Percentiles rank a stretch among this genome's conserved stretches.
Evolutionary conservation across 2,329 filamentous ascomycete species (phyloP).

Genomic region (Juglanconis sp.): DNA sequence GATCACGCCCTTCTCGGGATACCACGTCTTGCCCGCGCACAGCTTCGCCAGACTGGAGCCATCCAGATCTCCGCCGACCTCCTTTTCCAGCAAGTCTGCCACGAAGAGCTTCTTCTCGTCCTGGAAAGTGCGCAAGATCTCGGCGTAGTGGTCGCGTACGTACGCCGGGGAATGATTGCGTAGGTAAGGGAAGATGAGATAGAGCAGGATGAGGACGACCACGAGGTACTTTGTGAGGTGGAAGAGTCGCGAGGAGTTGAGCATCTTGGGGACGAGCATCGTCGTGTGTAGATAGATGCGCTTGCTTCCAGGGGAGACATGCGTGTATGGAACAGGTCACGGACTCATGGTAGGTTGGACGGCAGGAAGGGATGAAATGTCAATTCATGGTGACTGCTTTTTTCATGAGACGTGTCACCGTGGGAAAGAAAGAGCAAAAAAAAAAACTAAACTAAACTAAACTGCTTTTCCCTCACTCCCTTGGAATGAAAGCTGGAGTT

Average conservation of each 20-base stretch:
- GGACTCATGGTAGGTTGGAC: not conserved
- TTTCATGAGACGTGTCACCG: not conserved
- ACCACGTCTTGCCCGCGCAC: constrained; percentile 38
- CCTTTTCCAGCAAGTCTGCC: constrained; percentile 29
- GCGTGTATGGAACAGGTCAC: not conserved
- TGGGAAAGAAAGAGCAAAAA: not conserved
- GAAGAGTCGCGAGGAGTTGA: constrained; percentile 25
- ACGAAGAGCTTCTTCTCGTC: constrained; percentile 32
- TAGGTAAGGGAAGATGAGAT: constrained; percentile 26
- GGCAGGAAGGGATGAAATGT: not conserved
- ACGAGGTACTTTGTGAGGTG: constrained; percentile 25
- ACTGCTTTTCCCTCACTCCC: not conserved
- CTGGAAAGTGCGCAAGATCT: constrained; percentile 28
- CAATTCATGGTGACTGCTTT: not conserved
- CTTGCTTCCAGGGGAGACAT: not conserved
- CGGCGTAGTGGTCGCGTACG: constrained; percentile 20
- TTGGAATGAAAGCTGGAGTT: not conserved
- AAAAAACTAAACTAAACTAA: not conserved
- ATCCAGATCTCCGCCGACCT: constrained; percentile 31
- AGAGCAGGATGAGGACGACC: constrained; percentile 22
- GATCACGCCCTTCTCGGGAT: constrained; percentile 31
- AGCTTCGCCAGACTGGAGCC: constrained; percentile 28
- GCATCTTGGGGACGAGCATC: constrained; percentile 19
- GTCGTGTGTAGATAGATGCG: not conserved
- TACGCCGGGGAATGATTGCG: not conserved